These are phyloP conservation scores for Colletotrichum costaricense DNA, from an alignment of 2,329 filamentous ascomycete genomes.

Conservation along the genomic window DNA sequence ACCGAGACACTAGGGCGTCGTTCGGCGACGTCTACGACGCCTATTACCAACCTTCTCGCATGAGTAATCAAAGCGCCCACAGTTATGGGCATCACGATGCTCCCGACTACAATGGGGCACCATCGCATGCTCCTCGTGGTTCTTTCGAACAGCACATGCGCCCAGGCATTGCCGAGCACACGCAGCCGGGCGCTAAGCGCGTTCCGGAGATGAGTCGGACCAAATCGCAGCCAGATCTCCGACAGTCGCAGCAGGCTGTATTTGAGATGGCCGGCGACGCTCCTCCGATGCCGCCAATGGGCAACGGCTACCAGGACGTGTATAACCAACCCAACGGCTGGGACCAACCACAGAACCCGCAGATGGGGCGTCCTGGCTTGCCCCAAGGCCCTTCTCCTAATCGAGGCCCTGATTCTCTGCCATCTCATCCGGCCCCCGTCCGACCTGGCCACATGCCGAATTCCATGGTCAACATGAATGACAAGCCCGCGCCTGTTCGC, in stretches of 20 bases:
- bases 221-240: conserved; percentile 75
- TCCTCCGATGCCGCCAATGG: conserved; percentile 64
- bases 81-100: conserved; percentile 42
- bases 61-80: conserved; percentile 39
- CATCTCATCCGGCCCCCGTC: conserved; percentile 71
- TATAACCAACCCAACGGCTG: conserved; percentile 35
- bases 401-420: conserved; percentile 59
- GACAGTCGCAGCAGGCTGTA: conserved; percentile 73
- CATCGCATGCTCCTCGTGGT: conserved; percentile 41
- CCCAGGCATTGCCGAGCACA: conserved; percentile 49
- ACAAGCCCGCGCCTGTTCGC: conserved; percentile 68
- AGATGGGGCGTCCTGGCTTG: conserved; percentile 40
- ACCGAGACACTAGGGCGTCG: conserved; percentile 41
- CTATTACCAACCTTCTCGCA: conserved; percentile 40
- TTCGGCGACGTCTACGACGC: conserved; percentile 41
- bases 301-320: conserved; percentile 35
- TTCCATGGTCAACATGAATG: conserved; percentile 65
- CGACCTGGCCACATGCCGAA: conserved; percentile 72
- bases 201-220: conserved; percentile 67
- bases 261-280: conserved; percentile 79
- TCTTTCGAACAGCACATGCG: conserved; percentile 63
- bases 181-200: conserved; percentile 62
- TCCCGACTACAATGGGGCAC: conserved; percentile 56
- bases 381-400: conserved; percentile 42
- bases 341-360: conserved; percentile 25